A percentile compares a stretch with the other conserved stretches of the same genome.
Conservation (phyloP, 345 rosid species). For the Citrus cavaleriei region DNA sequence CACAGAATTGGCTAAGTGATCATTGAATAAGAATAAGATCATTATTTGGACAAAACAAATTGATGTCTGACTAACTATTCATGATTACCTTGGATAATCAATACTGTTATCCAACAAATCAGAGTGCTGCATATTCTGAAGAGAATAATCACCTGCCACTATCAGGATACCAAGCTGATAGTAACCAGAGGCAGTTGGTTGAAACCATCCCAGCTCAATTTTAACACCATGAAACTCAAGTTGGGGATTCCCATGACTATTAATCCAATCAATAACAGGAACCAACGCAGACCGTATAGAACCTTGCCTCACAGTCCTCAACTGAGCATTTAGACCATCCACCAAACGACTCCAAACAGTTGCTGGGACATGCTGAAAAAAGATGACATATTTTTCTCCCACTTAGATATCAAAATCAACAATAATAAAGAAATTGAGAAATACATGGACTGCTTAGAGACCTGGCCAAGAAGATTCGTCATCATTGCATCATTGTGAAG, state of each 20-base stretch:
- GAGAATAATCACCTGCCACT: slow-evolving; percentile 55
- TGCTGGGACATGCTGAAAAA: slow-evolving; percentile 76
- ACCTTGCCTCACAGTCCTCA: slow-evolving; percentile 92
- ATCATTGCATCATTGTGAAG: slow-evolving; percentile 74
- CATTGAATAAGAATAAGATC: neutral
- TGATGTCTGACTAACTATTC: neutral
- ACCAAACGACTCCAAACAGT: slow-evolving; percentile 94
- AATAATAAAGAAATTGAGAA: neutral
- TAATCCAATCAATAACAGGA: slow-evolving; percentile 83
- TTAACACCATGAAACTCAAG: slow-evolving; percentile 87
- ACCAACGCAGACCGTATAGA: slow-evolving; percentile 71
- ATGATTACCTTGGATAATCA: slow-evolving; percentile 56
- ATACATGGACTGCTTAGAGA: slow-evolving; percentile 21
- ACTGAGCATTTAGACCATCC: slow-evolving; percentile 91
- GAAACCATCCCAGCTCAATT: slow-evolving; percentile 96
- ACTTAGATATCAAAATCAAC: slow-evolving; percentile 5
- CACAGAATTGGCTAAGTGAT: neutral
- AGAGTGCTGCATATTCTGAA: slow-evolving; percentile 35
- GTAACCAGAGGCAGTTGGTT: slow-evolving; percentile 96
- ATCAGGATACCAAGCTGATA: slow-evolving; percentile 94
- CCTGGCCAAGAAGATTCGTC: slow-evolving; percentile 97
- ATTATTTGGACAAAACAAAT: neutral
- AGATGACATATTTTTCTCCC: slow-evolving; percentile 6
- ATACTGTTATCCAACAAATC: slow-evolving; percentile 38
- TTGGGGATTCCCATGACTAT: slow-evolving; percentile 87